Percentiles rank a stretch among this genome's conserved stretches.
Evolutionary conservation across 2,329 filamentous ascomycete species (phyloP).

Genomic region (Scytalidium lignicola): DNA sequence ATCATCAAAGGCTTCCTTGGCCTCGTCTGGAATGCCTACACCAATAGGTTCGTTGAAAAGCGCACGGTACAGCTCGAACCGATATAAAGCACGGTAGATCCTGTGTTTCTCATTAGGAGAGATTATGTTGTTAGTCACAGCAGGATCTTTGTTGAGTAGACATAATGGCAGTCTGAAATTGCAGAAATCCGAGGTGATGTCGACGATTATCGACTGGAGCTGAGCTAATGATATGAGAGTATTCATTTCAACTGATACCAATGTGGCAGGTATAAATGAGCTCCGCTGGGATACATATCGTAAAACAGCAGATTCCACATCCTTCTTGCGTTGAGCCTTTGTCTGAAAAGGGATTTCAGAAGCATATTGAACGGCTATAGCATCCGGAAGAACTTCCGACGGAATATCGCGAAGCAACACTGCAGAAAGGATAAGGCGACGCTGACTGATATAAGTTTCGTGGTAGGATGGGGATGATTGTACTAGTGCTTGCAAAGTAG

Average conservation of each 20-base stretch:
- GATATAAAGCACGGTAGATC: conserved; percentile 7
- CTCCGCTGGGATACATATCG: conserved; percentile 2
- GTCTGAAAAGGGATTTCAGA: background rate
- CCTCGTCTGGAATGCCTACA: background rate
- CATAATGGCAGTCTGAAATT: background rate
- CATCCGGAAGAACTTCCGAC: background rate
- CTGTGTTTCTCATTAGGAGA: conserved; percentile 4
- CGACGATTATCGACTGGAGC: background rate
- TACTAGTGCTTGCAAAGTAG: conserved; percentile 3
- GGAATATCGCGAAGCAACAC: conserved; percentile 3
- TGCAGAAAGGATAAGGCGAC: background rate
- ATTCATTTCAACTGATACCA: background rate
- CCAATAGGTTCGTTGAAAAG: background rate
- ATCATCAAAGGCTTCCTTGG: background rate
- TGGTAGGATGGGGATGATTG: conserved; percentile 8
- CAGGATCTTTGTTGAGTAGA: conserved; percentile 2
- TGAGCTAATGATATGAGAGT: conserved; percentile 4
- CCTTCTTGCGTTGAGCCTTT: background rate
- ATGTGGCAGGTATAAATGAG: background rate
- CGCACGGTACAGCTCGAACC: conserved; percentile 3
- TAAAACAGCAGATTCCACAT: conserved; percentile 3
- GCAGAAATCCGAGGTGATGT: conserved; percentile 6
- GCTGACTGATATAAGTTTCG: conserved; percentile 2
- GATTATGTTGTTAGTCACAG: background rate
- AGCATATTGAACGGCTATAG: conserved; percentile 1